These are phyloP conservation scores for Cercospora sp. DNA, from an alignment of 2,329 filamentous ascomycete genomes.

Conservation along the genomic window DNA sequence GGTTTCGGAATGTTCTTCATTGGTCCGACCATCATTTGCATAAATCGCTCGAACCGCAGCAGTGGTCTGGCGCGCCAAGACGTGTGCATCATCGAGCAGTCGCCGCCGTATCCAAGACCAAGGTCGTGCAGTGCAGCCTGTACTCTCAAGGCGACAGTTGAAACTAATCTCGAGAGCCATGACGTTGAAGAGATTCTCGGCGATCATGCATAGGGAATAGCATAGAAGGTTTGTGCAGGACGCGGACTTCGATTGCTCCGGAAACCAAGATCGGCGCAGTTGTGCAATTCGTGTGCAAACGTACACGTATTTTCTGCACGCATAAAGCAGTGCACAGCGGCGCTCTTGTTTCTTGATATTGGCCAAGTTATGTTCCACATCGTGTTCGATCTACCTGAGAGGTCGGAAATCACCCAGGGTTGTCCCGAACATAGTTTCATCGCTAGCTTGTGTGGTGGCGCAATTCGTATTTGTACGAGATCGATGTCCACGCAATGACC, in stretches of 20 bases:
- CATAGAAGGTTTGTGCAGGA: neutral
- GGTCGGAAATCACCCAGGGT: neutral
- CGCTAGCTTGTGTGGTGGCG: neutral
- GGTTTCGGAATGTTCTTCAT: neutral
- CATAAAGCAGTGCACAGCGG: neutral
- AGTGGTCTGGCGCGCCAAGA: neutral
- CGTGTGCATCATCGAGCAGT: neutral
- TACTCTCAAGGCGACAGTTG: neutral
- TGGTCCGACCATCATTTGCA: neutral
- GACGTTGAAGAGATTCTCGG: neutral
- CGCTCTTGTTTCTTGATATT: neutral
- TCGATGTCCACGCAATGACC: neutral
- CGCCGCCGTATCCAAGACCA: neutral
- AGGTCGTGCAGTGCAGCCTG: neutral
- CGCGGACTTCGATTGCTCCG: neutral
- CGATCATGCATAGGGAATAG: neutral
- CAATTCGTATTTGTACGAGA: neutral
- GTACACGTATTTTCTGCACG: neutral
- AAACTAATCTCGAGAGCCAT: neutral
- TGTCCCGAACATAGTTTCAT: neutral
- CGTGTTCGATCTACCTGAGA: neutral
- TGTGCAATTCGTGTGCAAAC: neutral
- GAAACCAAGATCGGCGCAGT: neutral
- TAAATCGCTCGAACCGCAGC: neutral
- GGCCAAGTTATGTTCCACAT: neutral